Conservation (phyloP, 805 yeast genomes). For the Saturnispora besseyi region DNA sequence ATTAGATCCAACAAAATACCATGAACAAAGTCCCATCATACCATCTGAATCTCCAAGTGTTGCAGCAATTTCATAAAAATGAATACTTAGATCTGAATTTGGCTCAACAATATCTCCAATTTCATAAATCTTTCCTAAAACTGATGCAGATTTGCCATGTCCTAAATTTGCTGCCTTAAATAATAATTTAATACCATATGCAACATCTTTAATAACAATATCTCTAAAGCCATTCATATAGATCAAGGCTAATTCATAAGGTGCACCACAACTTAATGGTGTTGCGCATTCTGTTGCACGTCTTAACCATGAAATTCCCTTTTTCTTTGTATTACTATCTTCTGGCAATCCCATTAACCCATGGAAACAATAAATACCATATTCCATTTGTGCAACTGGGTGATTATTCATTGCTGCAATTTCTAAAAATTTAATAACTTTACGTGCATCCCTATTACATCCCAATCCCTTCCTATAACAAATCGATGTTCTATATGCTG, state of each 20-base stretch:
- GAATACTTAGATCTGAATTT: conserved; percentile 78
- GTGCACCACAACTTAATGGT: conserved; percentile 85
- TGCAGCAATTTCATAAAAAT: conserved; percentile 89
- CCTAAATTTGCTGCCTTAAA: conserved; percentile 86
- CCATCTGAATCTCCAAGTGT: conserved; percentile 78
- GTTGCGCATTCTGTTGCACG: conserved; percentile 81
- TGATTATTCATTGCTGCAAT: conserved; percentile 88
- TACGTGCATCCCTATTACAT: conserved; percentile 76
- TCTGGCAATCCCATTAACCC: conserved; percentile 73
- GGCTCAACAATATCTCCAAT: conserved; percentile 66
- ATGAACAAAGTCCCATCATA: conserved; percentile 91
- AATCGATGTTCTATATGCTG: conserved; percentile 83
- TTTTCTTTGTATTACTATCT: conserved; percentile 61
- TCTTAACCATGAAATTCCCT: conserved; percentile 87
- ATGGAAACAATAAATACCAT: conserved; percentile 80
- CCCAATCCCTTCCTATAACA: conserved; percentile 95
- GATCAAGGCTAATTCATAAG: conserved; percentile 82
- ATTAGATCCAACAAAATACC: conserved; percentile 90
- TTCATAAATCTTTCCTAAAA: conserved; percentile 80
- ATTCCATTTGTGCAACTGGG: conserved; percentile 93
- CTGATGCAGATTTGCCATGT: conserved; percentile 68
- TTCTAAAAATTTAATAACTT: conserved; percentile 72
- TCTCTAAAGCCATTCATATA: conserved; percentile 80
- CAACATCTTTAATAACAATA: conserved; percentile 72
- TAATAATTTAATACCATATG: conserved; percentile 78